These are phyloP conservation scores for Aureobasidium sp. DNA, from an alignment of 2,329 filamentous ascomycete genomes.

Conservation along the genomic window DNA sequence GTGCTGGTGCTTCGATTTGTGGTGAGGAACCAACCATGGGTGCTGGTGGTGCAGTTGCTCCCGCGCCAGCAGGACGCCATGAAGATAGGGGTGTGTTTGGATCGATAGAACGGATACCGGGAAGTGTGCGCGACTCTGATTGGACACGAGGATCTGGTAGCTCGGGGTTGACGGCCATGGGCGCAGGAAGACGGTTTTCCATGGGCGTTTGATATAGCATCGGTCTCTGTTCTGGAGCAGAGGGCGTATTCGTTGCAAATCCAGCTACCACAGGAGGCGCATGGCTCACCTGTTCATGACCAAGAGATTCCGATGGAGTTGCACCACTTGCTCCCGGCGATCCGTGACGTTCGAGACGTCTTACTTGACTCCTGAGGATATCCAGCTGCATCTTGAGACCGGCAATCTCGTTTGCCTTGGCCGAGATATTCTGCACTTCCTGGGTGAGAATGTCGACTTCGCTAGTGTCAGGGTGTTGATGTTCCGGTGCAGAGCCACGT, in stretches of 20 bases:
- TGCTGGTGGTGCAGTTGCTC: conserved; percentile 16
- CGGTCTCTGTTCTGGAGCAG: conserved; percentile 5
- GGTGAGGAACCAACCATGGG: conserved; percentile 15
- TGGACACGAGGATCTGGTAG: neutral
- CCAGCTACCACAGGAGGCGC: neutral
- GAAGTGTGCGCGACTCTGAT: conserved; percentile 14
- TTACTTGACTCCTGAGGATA: conserved; percentile 42
- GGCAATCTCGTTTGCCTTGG: conserved; percentile 42
- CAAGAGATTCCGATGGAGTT: conserved; percentile 20
- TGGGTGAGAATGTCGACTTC: conserved; percentile 40
- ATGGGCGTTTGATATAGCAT: conserved; percentile 2
- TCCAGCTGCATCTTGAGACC: conserved; percentile 41
- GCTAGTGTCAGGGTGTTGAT: conserved; percentile 25
- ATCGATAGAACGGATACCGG: conserved; percentile 17
- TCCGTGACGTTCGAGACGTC: conserved; percentile 25
- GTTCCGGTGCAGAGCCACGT: conserved; percentile 18
- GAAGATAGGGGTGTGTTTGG: conserved; percentile 9
- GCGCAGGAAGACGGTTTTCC: conserved; percentile 8
- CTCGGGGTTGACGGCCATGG: neutral
- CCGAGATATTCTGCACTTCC: conserved; percentile 34
- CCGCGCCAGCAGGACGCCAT: conserved; percentile 18
- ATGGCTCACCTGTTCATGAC: conserved; percentile 15
- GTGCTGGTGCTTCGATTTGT: conserved; percentile 21
- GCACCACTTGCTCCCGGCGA: conserved; percentile 20
- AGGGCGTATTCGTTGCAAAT: neutral